Conservation (phyloP, 805 yeast genomes). For the Maudiozyma bulderi region DNA sequence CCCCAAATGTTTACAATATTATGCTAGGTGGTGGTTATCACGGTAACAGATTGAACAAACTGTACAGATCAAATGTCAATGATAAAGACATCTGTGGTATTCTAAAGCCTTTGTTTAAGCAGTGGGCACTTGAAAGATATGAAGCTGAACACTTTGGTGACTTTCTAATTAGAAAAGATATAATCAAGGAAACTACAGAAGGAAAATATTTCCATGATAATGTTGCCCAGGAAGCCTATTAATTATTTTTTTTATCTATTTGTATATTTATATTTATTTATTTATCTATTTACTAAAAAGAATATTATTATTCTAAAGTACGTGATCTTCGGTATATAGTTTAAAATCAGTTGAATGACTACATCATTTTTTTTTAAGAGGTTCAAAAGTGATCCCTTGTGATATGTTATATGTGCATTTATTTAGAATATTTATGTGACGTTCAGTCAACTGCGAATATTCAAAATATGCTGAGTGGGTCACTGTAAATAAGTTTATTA, state of each 20-base stretch:
- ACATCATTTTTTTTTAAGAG: no score
- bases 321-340: no score
- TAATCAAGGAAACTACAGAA: constrained; percentile 77
- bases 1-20: constrained; percentile 84
- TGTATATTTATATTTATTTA: constrained; percentile 1
- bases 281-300: background rate
- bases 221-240: constrained; percentile 62
- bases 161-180: constrained; percentile 73
- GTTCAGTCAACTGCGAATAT: no score
- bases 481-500: no score
- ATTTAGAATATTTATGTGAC: no score
- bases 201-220: constrained; percentile 94
- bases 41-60: constrained; percentile 86
- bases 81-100: constrained; percentile 78
- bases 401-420: no score
- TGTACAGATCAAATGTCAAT: constrained; percentile 76
- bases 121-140: constrained; percentile 84
- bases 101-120: constrained; percentile 78
- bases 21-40: constrained; percentile 93
- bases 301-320: no score
- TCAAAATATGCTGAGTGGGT: no score
- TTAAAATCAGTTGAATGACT: no score
- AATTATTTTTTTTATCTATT: background rate
- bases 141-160: constrained; percentile 96
- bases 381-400: no score